A percentile compares a stretch with the other conserved stretches of the same genome.
Conservation (phyloP, 2,329 filamentous ascomycete species). For the Dendryphion nanum region DNA sequence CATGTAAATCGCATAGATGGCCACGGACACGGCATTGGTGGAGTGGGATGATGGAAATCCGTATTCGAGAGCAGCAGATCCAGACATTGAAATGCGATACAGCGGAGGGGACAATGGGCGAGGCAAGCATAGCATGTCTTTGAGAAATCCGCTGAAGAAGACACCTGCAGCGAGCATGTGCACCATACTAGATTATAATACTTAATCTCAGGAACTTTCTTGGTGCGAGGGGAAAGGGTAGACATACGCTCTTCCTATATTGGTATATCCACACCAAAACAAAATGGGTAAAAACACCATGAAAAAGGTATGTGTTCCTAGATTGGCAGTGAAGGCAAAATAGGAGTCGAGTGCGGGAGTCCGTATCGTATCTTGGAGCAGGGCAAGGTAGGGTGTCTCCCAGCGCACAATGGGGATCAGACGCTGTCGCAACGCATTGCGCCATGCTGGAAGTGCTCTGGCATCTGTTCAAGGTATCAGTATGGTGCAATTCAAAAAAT, state of each 20-base stretch:
- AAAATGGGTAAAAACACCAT: conserved; percentile 93
- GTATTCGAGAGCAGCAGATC: conserved; percentile 91
- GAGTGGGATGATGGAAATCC: conserved; percentile 97
- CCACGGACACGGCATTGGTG: conserved; percentile 93
- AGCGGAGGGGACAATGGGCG: conserved; percentile 89
- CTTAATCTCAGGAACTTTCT: conserved; percentile 4
- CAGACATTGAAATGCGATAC: conserved; percentile 95
- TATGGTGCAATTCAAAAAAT: not conserved
- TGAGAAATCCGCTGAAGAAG: conserved; percentile 78
- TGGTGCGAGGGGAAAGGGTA: conserved; percentile 5
- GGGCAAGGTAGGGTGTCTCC: conserved; percentile 93
- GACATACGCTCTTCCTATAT: conserved; percentile 80
- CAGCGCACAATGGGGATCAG: conserved; percentile 84
- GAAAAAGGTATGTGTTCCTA: conserved; percentile 98
- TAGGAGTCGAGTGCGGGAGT: conserved; percentile 88
- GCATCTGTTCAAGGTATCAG: conserved; percentile 60
- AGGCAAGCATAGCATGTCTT: conserved; percentile 90
- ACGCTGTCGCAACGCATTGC: conserved; percentile 77
- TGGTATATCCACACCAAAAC: conserved; percentile 92
- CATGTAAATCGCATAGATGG: conserved; percentile 75
- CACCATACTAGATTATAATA: conserved; percentile 31
- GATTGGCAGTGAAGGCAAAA: conserved; percentile 93
- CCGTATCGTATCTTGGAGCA: conserved; percentile 76
- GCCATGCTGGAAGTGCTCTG: conserved; percentile 80
- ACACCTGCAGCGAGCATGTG: conserved; percentile 68